Conservation (phyloP, 768 basidiomycete species). For the Termitomyces sp. region DNA sequence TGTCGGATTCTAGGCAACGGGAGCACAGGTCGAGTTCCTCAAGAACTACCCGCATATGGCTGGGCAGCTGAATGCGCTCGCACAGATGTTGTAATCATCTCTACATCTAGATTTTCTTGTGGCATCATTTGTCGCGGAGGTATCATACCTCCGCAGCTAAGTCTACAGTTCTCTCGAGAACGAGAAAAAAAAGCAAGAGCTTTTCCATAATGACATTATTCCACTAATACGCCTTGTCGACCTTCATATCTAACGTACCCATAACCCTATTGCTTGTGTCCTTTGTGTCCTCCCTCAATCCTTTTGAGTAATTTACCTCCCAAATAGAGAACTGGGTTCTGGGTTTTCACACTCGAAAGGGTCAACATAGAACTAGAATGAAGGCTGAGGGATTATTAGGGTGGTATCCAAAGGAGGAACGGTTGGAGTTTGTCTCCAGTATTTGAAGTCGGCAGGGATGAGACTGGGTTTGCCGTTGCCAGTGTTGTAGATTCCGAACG, state of each 20-base stretch:
- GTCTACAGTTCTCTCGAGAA: background rate
- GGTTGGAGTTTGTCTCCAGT: conserved; percentile 31
- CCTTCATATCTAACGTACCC: conserved; percentile 6
- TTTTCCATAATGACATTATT: background rate
- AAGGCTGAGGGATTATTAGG: background rate
- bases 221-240: too few relatives aligned
- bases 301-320: background rate
- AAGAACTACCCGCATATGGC: conserved; percentile 83
- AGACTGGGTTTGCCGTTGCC: conserved; percentile 35
- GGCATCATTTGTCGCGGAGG: background rate
- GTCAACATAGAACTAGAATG: background rate
- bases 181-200: background rate
- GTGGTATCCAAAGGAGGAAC: background rate
- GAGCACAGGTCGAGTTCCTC: conserved; percentile 80
- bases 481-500: conserved; percentile 35
- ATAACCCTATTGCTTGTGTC: conserved; percentile 1
- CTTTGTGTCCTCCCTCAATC: conserved; percentile 7
- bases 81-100: conserved; percentile 21
- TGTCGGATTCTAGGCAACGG: conserved; percentile 55
- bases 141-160: background rate
- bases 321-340: background rate
- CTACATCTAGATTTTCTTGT: background rate
- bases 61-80: conserved; percentile 51
- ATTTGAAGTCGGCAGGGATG: conserved; percentile 31
- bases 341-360: background rate